Percentiles rank a stretch among this genome's conserved stretches.
Conservation (phyloP, 1,284 basidiomycete species). For the Coniferiporia weirii region DNA sequence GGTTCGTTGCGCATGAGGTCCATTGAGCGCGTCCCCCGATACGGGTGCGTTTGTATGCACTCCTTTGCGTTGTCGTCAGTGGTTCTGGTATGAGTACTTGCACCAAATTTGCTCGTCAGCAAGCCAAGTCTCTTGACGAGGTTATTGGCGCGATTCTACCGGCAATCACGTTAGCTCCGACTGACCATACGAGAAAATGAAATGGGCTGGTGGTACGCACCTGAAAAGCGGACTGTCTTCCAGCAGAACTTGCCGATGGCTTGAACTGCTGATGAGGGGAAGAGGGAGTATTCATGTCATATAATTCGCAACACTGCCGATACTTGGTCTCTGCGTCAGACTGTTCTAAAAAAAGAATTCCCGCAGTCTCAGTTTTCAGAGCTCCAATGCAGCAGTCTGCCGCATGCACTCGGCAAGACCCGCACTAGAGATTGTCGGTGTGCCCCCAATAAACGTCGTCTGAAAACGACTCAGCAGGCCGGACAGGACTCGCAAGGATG, state of each 20-base stretch:
- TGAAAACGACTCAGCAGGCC: no score
- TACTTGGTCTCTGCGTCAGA: neutral
- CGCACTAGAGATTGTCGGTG: no score
- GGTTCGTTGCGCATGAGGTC: conserved; percentile 11
- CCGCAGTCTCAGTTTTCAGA: neutral
- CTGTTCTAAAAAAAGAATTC: neutral
- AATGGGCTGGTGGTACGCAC: neutral
- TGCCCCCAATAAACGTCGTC: no score
- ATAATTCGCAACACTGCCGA: neutral
- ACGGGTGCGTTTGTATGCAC: conserved; percentile 79
- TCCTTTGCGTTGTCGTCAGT: conserved; percentile 81
- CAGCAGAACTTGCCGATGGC: conserved; percentile 6
- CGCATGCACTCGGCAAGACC: no score
- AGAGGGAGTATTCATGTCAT: neutral
- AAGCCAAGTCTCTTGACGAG: conserved; percentile 10
- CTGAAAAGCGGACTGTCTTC: conserved; percentile 1
- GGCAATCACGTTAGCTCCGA: neutral
- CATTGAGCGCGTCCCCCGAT: conserved; percentile 7
- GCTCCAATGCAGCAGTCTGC: neutral
- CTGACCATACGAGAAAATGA: neutral
- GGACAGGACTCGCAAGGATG: neutral
- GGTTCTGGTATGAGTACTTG: neutral
- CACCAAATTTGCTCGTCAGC: conserved; percentile 6
- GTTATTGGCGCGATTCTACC: conserved; percentile 4
- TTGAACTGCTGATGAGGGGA: neutral